A percentile compares a stretch with the other conserved stretches of the same genome.
These are phyloP conservation scores for Cordyceps cateniannulata DNA, from an alignment of 2,329 filamentous ascomycete species.

Conservation along the genomic window DNA sequence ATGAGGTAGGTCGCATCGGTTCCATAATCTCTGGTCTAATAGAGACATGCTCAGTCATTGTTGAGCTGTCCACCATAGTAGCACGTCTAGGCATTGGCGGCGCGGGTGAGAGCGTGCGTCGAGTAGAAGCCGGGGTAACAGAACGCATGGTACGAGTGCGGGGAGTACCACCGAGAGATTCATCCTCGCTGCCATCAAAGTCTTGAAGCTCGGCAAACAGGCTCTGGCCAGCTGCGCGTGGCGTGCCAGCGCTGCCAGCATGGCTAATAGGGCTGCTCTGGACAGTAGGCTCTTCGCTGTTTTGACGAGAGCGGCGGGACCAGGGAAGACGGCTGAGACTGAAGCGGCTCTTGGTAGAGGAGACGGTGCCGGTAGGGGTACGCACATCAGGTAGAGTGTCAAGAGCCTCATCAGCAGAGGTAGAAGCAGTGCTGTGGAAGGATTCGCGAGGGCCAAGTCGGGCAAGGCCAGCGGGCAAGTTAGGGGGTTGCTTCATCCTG, in stretches of 20 bases:
- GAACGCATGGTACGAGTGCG: constrained; percentile 43
- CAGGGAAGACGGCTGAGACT: constrained; percentile 59
- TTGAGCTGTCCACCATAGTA: constrained; percentile 54
- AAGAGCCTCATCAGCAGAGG: constrained; percentile 70
- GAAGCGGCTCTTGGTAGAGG: constrained; percentile 64
- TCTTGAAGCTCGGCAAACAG: constrained; percentile 87
- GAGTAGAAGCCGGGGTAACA: constrained; percentile 41
- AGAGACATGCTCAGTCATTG: constrained; percentile 53
- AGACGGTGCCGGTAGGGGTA: constrained; percentile 55
- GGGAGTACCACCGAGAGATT: constrained; percentile 54
- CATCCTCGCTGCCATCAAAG: constrained; percentile 68
- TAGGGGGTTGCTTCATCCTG: constrained; percentile 35
- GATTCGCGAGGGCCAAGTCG: constrained; percentile 55
- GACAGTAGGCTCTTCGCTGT: constrained; percentile 52
- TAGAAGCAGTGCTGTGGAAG: constrained; percentile 83
- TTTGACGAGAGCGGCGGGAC: constrained; percentile 52
- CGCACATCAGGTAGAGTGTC: constrained; percentile 48
- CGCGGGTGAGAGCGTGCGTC: constrained; percentile 38
- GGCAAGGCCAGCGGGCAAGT: constrained; percentile 29
- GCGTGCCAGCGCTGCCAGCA: constrained; percentile 44
- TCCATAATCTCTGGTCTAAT: constrained; percentile 22
- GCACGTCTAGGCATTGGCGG: constrained; percentile 44
- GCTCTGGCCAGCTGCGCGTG: constrained; percentile 59
- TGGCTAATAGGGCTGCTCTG: constrained; percentile 56
- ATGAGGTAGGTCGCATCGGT: constrained; percentile 32